Evolutionary conservation across 2,329 filamentous ascomycete genomes (phyloP).

Genomic region (Curvularia sp.): DNA sequence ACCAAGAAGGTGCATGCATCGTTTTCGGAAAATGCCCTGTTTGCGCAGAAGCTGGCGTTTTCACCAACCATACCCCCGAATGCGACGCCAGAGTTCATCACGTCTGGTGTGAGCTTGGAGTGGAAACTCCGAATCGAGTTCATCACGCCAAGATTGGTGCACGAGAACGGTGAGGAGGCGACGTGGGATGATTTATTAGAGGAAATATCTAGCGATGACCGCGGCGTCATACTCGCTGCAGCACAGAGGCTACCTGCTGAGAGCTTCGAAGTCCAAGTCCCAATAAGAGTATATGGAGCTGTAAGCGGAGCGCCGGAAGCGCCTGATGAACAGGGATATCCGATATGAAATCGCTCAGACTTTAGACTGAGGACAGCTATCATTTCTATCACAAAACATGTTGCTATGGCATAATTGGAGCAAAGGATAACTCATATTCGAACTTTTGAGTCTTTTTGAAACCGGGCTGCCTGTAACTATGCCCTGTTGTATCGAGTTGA

Average conservation of each 20-base stretch:
- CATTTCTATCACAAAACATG: not conserved
- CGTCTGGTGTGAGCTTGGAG: constrained; percentile 82
- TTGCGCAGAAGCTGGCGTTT: constrained; percentile 79
- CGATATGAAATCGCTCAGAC: constrained; percentile 30
- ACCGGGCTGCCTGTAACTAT: not conserved
- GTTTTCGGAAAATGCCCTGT: constrained; percentile 82
- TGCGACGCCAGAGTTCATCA: constrained; percentile 90
- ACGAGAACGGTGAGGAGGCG: constrained; percentile 42
- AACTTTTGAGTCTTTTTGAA: not conserved
- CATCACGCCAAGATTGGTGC: constrained; percentile 71
- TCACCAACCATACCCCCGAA: constrained; percentile 80
- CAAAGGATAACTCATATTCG: not conserved
- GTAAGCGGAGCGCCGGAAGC: constrained; percentile 52
- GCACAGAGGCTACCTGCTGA: constrained; percentile 81
- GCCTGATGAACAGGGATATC: constrained; percentile 42
- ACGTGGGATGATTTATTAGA: constrained; percentile 67
- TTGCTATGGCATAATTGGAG: not conserved
- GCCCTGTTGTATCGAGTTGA: not conserved
- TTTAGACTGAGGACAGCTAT: not conserved
- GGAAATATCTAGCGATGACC: constrained; percentile 77
- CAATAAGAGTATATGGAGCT: constrained; percentile 77
- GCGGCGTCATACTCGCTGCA: constrained; percentile 77
- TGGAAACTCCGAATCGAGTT: constrained; percentile 95
- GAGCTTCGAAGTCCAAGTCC: constrained; percentile 88
- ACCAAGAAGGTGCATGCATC: constrained; percentile 82